These are phyloP conservation scores for Xylaria scruposa DNA, from an alignment of 495 filamentous ascomycete species.

Conservation along the genomic window DNA sequence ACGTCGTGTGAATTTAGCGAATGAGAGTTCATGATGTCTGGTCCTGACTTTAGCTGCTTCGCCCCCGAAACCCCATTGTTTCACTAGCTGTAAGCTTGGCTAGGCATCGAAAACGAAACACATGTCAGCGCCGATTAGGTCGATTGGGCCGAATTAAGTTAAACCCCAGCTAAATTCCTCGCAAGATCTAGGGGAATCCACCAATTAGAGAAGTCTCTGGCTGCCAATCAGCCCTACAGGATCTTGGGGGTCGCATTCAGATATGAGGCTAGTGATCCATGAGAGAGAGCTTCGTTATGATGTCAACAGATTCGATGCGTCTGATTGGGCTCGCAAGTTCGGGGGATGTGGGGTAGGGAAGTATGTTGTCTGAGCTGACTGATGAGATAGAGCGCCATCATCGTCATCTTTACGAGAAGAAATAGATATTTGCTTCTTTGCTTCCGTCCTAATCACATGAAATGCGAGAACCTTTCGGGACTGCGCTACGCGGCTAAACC, in stretches of 20 bases:
- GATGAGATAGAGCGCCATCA: neutral
- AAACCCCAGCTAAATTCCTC: neutral
- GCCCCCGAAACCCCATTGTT: constrained; percentile 1
- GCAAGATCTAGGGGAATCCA: neutral
- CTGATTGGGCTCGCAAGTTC: neutral
- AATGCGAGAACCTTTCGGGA: no score
- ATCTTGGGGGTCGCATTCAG: neutral
- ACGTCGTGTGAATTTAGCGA: neutral
- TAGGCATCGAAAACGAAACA: neutral
- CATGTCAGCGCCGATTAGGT: constrained; percentile 8
- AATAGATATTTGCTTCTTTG: neutral
- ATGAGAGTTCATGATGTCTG: neutral
- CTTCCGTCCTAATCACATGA: neutral
- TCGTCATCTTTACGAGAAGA: neutral
- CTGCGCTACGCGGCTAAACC: neutral
- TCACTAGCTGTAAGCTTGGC: neutral
- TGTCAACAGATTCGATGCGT: neutral
- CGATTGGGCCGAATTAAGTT: neutral
- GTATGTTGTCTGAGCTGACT: neutral
- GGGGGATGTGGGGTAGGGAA: neutral
- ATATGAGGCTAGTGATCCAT: neutral
- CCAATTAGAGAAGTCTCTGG: neutral
- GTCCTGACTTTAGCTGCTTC: neutral
- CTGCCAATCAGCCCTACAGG: neutral
- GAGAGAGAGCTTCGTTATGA: neutral